phyloP scores from a whole-genome alignment of 177 flowering plant species.

The Tripterygium wilfordii region DNA sequence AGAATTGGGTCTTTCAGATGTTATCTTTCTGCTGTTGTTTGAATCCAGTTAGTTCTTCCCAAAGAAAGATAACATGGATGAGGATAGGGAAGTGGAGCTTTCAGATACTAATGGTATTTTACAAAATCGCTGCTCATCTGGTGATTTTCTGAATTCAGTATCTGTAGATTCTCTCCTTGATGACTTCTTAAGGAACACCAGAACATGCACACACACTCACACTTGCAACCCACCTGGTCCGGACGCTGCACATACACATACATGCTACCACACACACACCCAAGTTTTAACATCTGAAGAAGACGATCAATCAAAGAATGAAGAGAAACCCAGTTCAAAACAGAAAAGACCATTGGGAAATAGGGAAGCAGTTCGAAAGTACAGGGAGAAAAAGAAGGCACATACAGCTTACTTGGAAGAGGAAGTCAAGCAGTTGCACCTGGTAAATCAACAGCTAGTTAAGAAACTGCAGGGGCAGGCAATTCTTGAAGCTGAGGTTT shows the following conservation, averaged over 20 bases:
- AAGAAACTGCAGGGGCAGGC: constrained; percentile 53
- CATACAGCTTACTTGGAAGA: constrained; percentile 61
- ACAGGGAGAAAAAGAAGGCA: constrained; percentile 84
- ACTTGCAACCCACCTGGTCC: constrained; percentile 82
- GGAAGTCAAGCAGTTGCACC: constrained; percentile 48
- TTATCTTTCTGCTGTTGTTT: constrained; percentile 1
- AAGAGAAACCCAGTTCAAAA: constrained; percentile 16
- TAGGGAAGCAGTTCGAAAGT: constrained; percentile 74
- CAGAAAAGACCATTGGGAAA: constrained; percentile 50
- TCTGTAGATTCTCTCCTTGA: constrained; percentile 33
- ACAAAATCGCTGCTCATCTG: constrained; percentile 11
- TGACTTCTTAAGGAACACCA: constrained; percentile 38
- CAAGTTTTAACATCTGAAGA: constrained; percentile 36
- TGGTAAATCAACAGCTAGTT: constrained; percentile 53
- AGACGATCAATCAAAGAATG: constrained; percentile 13
- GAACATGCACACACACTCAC: constrained; percentile 68
- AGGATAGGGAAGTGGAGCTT: constrained; percentile 43
- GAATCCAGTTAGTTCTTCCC: neutral
- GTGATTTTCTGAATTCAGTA: constrained; percentile 9
- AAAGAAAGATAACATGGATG: constrained; percentile 33
- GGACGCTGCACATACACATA: constrained; percentile 48
- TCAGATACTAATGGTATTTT: constrained; percentile 26
- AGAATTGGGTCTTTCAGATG: neutral
- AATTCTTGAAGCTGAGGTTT: constrained; percentile 49
- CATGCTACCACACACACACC: constrained; percentile 54